Percentiles rank a stretch among this genome's conserved stretches.
These are phyloP conservation scores for Mycena olivaceomarginata DNA, from an alignment of 768 basidiomycete species.

Conservation along the genomic window DNA sequence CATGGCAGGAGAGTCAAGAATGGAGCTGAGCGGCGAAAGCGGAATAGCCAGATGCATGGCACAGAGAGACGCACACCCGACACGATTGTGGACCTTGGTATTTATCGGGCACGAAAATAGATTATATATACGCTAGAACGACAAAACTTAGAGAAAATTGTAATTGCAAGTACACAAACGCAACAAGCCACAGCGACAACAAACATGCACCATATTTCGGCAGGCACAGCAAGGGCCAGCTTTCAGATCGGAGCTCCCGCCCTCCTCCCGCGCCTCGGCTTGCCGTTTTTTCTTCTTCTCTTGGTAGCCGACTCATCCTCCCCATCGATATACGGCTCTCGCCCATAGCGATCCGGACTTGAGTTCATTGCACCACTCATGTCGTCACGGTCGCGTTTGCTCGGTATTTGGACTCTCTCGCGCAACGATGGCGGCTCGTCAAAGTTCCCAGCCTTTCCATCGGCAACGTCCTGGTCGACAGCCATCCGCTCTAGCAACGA, in stretches of 20 bases:
- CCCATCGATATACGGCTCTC: conserved; percentile 26
- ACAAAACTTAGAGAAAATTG: neutral
- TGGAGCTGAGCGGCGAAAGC: too few relatives aligned
- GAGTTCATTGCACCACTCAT: conserved; percentile 12
- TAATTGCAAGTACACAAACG: neutral
- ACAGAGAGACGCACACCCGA: too few relatives aligned
- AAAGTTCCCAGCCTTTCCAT: conserved; percentile 16
- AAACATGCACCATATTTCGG: conserved; percentile 15
- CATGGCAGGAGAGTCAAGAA: too few relatives aligned
- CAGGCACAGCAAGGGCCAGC: neutral
- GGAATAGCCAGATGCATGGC: too few relatives aligned
- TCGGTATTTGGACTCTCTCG: conserved; percentile 39
- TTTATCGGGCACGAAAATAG: too few relatives aligned
- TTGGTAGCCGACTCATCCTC: conserved; percentile 31
- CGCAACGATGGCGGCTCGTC: conserved; percentile 35
- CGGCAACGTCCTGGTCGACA: neutral
- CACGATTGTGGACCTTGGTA: too few relatives aligned
- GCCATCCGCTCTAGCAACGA: conserved; percentile 34
- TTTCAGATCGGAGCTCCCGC: conserved; percentile 15
- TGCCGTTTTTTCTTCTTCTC: conserved; percentile 37
- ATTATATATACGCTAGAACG: too few relatives aligned
- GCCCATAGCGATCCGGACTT: conserved; percentile 30
- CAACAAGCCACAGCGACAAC: neutral
- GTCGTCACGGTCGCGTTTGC: conserved; percentile 40
- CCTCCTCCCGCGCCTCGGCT: conserved; percentile 33